A percentile compares a stretch with the other conserved stretches of the same genome.
Evolutionary conservation across 2,329 filamentous ascomycete genomes (phyloP).

Genomic region (Paecilomyces sp.): DNA sequence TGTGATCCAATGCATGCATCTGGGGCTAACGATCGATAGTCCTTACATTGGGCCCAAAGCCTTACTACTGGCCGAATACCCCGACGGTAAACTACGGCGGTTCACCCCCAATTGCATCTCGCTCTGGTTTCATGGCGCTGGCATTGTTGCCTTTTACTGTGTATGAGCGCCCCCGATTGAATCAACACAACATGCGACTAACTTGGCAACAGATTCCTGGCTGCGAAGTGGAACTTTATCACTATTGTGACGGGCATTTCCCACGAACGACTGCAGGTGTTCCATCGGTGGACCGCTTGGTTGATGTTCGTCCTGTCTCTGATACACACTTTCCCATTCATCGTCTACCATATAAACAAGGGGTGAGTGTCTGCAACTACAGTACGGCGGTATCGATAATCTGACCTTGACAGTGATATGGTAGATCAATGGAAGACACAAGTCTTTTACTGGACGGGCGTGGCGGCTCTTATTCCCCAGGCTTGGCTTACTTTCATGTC

Average conservation of each 20-base stretch:
- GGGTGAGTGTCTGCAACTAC: slow-evolving; percentile 7
- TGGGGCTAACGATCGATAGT: slow-evolving; percentile 11
- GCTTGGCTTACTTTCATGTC: slow-evolving; percentile 46
- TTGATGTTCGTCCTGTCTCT: slow-evolving; percentile 50
- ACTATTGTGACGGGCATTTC: slow-evolving; percentile 47
- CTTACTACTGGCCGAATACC: slow-evolving; percentile 48
- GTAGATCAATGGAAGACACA: slow-evolving; percentile 34
- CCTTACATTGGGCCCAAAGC: slow-evolving; percentile 40
- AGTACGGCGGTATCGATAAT: background rate
- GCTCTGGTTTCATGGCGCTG: slow-evolving; percentile 44
- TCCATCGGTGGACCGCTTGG: slow-evolving; percentile 47
- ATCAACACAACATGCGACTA: background rate
- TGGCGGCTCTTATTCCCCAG: slow-evolving; percentile 47
- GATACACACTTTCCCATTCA: slow-evolving; percentile 53
- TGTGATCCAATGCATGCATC: background rate
- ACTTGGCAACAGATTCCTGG: slow-evolving; percentile 28
- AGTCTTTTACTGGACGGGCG: slow-evolving; percentile 48
- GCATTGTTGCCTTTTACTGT: slow-evolving; percentile 46
- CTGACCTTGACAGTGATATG: slow-evolving; percentile 32
- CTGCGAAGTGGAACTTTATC: slow-evolving; percentile 49
- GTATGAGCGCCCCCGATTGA: slow-evolving; percentile 7
- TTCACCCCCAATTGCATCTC: slow-evolving; percentile 46
- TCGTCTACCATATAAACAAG: slow-evolving; percentile 42
- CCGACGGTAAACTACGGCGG: slow-evolving; percentile 34
- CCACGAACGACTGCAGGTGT: slow-evolving; percentile 48